Conservation (phyloP, 495 filamentous ascomycete genomes). For the Tuber aestivum region DNA sequence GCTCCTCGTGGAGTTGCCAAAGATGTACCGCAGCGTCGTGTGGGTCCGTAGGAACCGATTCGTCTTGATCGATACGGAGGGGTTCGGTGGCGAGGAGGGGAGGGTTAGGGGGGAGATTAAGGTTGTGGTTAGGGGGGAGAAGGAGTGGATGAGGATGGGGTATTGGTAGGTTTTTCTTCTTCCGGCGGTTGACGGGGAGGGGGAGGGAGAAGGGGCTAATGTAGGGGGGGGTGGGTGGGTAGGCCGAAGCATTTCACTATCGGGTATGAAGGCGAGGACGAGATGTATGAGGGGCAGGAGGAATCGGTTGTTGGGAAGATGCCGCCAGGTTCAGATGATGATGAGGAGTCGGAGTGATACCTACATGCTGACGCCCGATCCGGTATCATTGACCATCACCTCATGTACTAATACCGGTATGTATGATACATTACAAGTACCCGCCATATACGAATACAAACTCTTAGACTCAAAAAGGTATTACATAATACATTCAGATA, state of each 20-base stretch:
- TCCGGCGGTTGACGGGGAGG: not conserved
- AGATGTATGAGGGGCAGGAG: constrained; percentile 22
- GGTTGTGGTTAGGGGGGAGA: constrained; percentile 88
- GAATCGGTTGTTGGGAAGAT: constrained; percentile 37
- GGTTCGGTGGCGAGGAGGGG: constrained; percentile 62
- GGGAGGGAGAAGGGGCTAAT: not conserved
- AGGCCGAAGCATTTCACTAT: constrained; percentile 36
- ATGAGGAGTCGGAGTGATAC: constrained; percentile 12
- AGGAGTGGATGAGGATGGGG: constrained; percentile 77
- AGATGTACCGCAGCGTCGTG: constrained; percentile 79
- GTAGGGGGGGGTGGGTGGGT: not conserved
- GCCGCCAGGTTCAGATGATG: constrained; percentile 37
- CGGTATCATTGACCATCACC: not conserved
- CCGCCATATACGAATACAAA: not conserved
- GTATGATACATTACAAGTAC: not conserved
- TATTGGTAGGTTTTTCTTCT: constrained; percentile 65
- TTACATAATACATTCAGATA: constrained; percentile 6
- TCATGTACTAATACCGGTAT: not conserved
- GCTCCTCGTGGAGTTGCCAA: constrained; percentile 68
- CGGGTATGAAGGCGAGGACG: constrained; percentile 17
- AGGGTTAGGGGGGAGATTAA: constrained; percentile 82
- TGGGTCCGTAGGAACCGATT: constrained; percentile 85
- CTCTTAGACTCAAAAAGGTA: constrained; percentile 4
- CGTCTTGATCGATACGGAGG: constrained; percentile 68
- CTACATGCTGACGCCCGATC: too few relatives aligned